Percentiles rank a stretch among this genome's conserved stretches.
These are phyloP conservation scores for Mycena floridula DNA, from an alignment of 768 basidiomycete genomes.

Conservation along the genomic window DNA sequence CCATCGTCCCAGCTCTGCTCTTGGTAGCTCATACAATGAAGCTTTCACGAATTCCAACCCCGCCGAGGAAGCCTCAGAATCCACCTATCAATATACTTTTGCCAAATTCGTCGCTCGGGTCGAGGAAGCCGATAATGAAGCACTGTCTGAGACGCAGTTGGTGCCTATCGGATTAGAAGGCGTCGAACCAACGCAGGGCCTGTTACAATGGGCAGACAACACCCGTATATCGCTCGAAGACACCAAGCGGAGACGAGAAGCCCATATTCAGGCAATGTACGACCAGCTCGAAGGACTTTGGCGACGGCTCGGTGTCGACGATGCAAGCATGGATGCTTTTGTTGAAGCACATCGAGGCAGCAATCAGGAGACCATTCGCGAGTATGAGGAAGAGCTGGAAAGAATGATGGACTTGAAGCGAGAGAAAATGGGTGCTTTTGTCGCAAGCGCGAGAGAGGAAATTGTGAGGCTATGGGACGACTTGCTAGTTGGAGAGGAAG, in stretches of 20 bases:
- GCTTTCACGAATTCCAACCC: slow-evolving; percentile 8
- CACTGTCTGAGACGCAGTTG: slow-evolving; percentile 19
- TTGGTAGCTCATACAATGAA: slow-evolving; percentile 31
- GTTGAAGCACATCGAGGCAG: slow-evolving; percentile 82
- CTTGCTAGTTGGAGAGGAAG: slow-evolving; percentile 79
- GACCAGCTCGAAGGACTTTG: slow-evolving; percentile 91
- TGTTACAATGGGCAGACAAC: slow-evolving; percentile 67
- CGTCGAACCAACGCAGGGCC: slow-evolving; percentile 70
- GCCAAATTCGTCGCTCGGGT: slow-evolving; percentile 56
- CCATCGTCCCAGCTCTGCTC: slow-evolving; percentile 29
- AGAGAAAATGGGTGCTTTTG: slow-evolving; percentile 81
- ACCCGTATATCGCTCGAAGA: slow-evolving; percentile 59
- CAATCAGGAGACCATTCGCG: slow-evolving; percentile 66
- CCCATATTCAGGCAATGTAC: slow-evolving; percentile 88
- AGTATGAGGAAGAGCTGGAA: slow-evolving; percentile 87
- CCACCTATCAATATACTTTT: slow-evolving; percentile 53
- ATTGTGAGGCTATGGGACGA: slow-evolving; percentile 81
- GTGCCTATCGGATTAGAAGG: slow-evolving; percentile 54
- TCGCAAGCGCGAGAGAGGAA: slow-evolving; percentile 75
- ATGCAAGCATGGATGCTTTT: slow-evolving; percentile 85
- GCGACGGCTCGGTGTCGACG: slow-evolving; percentile 76
- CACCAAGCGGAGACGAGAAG: slow-evolving; percentile 67
- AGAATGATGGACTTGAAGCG: slow-evolving; percentile 87
- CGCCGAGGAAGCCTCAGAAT: slow-evolving; percentile 19
- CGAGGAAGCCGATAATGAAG: slow-evolving; percentile 52